These are phyloP conservation scores for Mortierella sp. DNA, from an alignment of 371 early-diverging fungal genomes.

Conservation along the genomic window DNA sequence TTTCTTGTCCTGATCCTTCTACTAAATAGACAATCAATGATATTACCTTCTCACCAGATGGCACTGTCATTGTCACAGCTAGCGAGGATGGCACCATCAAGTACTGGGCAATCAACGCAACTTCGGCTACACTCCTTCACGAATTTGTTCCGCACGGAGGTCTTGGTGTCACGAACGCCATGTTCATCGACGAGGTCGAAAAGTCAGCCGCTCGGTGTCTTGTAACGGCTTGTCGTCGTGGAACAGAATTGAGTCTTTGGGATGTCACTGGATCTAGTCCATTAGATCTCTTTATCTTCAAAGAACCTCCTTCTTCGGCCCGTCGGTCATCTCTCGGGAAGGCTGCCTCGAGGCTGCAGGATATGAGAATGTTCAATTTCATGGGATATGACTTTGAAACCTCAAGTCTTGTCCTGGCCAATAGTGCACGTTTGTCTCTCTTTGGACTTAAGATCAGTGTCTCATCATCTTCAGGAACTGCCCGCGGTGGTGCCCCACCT, in stretches of 20 bases:
- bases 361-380: slow-evolving; percentile 54
- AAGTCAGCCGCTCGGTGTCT: slow-evolving; percentile 26
- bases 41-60: slow-evolving; percentile 55
- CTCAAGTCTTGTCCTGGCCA: slow-evolving; percentile 48
- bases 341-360: slow-evolving; percentile 32
- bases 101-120: slow-evolving; percentile 35
- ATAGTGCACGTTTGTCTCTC: slow-evolving; percentile 52
- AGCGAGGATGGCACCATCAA: slow-evolving; percentile 54
- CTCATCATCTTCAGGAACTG: slow-evolving; percentile 14
- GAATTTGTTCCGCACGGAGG: slow-evolving; percentile 53
- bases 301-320: slow-evolving; percentile 36
- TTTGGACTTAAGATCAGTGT: slow-evolving; percentile 48
- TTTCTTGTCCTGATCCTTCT: neutral
- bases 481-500: no score
- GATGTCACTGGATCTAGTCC: slow-evolving; percentile 25
- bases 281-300: slow-evolving; percentile 43
- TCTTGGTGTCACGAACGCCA: slow-evolving; percentile 48
- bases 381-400: slow-evolving; percentile 49
- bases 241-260: slow-evolving; percentile 46
- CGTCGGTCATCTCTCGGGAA: slow-evolving; percentile 46
- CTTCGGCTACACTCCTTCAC: slow-evolving; percentile 24
- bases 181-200: slow-evolving; percentile 49
- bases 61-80: slow-evolving; percentile 54
- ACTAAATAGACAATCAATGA: slow-evolving; percentile 50
- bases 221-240: slow-evolving; percentile 48